Conservation (phyloP, 2,329 filamentous ascomycete genomes). For the Pochonia chlamydosporia region DNA sequence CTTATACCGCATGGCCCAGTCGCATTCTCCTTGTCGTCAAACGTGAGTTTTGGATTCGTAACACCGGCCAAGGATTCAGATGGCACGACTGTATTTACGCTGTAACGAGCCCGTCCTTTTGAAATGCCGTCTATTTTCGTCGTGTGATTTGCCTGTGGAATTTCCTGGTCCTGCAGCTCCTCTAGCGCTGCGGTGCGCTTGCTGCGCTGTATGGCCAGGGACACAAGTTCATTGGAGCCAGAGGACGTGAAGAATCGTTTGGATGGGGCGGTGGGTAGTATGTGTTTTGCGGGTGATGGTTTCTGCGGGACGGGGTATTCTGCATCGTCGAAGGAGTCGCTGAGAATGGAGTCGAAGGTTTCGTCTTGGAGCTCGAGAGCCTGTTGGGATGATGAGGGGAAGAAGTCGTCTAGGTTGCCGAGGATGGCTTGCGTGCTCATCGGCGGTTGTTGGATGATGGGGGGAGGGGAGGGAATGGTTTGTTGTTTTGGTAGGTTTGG, state of each 20-base stretch:
- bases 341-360: not conserved
- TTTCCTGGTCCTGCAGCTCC: slow-evolving; percentile 20
- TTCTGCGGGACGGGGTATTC: slow-evolving; percentile 8
- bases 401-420: slow-evolving; percentile 45
- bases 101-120: not conserved
- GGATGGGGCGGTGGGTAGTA: slow-evolving; percentile 7
- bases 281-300: slow-evolving; percentile 13
- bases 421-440: slow-evolving; percentile 49
- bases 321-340: not conserved
- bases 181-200: slow-evolving; percentile 27
- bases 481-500: not conserved
- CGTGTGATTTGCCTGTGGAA: slow-evolving; percentile 11
- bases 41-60: not conserved
- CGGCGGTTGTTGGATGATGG: slow-evolving; percentile 19
- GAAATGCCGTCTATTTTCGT: not conserved
- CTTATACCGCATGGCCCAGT: not conserved
- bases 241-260: slow-evolving; percentile 32
- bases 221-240: slow-evolving; percentile 27
- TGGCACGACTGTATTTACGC: not conserved
- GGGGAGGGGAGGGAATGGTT: slow-evolving; percentile 6
- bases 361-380: slow-evolving; percentile 44
- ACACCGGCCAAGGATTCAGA: not conserved
- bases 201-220: slow-evolving; percentile 28
- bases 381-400: slow-evolving; percentile 52
- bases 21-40: slow-evolving; percentile 21